These are phyloP conservation scores for Xylariaceae sp. DNA, from an alignment of 2,329 filamentous ascomycete genomes.

Conservation along the genomic window DNA sequence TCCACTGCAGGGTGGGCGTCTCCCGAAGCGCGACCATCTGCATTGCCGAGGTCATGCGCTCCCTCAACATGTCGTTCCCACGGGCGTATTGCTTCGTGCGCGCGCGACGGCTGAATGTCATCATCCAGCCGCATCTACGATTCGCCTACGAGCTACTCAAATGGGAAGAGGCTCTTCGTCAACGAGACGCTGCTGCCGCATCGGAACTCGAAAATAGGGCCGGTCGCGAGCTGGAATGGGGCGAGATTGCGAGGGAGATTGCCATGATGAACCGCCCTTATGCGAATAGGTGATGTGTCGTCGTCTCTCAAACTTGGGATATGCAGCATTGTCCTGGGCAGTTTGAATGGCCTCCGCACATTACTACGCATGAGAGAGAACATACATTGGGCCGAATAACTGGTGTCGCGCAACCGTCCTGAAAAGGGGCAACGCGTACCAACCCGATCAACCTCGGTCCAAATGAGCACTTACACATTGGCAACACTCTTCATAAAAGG, in stretches of 20 bases:
- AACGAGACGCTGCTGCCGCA: slow-evolving; percentile 35
- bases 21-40: slow-evolving; percentile 95
- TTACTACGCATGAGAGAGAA: not conserved
- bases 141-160: slow-evolving; percentile 95
- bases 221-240: slow-evolving; percentile 85
- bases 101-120: slow-evolving; percentile 87
- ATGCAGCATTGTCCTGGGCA: not conserved
- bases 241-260: slow-evolving; percentile 80
- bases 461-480: not conserved
- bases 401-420: not conserved
- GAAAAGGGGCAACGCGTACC: not conserved
- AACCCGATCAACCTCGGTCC: not conserved
- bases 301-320: no score
- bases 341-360: not conserved
- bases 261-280: slow-evolving; percentile 96
- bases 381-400: not conserved
- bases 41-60: slow-evolving; percentile 96
- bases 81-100: slow-evolving; percentile 95
- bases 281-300: slow-evolving; percentile 48
- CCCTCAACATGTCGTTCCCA: slow-evolving; percentile 74
- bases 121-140: slow-evolving; percentile 92
- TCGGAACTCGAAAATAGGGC: slow-evolving; percentile 33
- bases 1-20: slow-evolving; percentile 94
- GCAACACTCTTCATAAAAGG: not conserved
- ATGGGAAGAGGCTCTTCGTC: slow-evolving; percentile 79